Conservation (phyloP, 352 stramenopile species). For the Pythium brachiatum region DNA sequence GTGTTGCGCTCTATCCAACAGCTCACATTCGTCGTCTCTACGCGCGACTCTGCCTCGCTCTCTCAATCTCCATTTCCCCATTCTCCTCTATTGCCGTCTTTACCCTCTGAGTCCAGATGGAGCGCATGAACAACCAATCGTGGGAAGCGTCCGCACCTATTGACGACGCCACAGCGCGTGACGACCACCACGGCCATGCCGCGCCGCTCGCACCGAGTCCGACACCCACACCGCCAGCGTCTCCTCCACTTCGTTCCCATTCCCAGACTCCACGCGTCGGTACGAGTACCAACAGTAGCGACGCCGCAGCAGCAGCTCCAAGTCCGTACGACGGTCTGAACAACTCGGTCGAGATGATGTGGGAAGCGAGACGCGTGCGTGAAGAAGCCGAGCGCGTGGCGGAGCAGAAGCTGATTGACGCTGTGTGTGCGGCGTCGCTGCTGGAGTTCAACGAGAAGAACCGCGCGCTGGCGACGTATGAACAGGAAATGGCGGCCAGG, state of each 20-base stretch:
- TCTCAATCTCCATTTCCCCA: neutral
- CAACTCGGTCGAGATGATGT: constrained; percentile 52
- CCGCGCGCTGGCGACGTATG: constrained; percentile 54
- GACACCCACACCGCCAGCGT: constrained; percentile 11
- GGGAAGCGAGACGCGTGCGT: constrained; percentile 51
- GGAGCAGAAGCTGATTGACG: constrained; percentile 75
- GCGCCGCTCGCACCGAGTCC: constrained; percentile 3
- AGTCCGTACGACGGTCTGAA: constrained; percentile 24
- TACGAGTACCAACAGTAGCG: neutral
- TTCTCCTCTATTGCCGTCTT: neutral
- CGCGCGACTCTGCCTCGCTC: neutral
- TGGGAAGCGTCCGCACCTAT: constrained; percentile 24
- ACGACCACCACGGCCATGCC: neutral
- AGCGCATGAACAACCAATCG: constrained; percentile 15
- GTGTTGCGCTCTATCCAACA: neutral
- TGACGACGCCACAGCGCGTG: constrained; percentile 13
- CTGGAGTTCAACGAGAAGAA: constrained; percentile 71
- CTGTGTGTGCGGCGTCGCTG: constrained; percentile 74
- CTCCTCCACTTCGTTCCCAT: no score
- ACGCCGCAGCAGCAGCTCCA: neutral
- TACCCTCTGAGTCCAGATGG: constrained; percentile 5
- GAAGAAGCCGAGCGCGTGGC: constrained; percentile 54
- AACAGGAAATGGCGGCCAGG: constrained; percentile 35
- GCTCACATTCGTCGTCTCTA: neutral
- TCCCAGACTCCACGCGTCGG: no score